Percentiles rank a stretch among this genome's conserved stretches.
Conservation (phyloP, 441 rosid species). For the Arabidopsis hybrid region DNA sequence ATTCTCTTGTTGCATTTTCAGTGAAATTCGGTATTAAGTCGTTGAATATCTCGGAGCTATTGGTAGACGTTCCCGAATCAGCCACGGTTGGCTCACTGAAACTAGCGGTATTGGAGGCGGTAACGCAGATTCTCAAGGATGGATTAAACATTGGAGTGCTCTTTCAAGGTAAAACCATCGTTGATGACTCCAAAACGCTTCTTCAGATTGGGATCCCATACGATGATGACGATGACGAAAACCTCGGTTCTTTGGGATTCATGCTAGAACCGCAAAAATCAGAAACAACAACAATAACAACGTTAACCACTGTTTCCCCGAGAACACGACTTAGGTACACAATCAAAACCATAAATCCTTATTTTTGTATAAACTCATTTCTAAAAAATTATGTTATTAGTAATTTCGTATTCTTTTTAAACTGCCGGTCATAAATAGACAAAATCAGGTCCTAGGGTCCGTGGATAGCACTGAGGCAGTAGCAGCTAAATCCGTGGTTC, state of each 20-base stretch:
- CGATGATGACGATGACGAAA: conserved; percentile 37
- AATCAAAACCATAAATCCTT: neutral
- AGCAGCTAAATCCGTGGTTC: conserved; percentile 53
- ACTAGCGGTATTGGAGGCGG: conserved; percentile 66
- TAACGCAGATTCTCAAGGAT: conserved; percentile 58
- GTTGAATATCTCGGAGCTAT: conserved; percentile 71
- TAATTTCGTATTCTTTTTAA: neutral
- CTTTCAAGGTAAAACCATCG: conserved; percentile 68
- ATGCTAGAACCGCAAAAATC: conserved; percentile 54
- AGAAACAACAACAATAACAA: conserved; percentile 7
- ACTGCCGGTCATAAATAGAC: neutral
- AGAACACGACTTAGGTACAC: conserved; percentile 26
- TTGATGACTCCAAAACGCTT: conserved; percentile 78
- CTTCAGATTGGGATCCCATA: conserved; percentile 65
- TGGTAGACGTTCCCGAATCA: conserved; percentile 71
- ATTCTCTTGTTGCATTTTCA: conserved; percentile 33
- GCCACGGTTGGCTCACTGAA: conserved; percentile 78
- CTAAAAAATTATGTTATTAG: neutral
- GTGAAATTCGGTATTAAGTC: conserved; percentile 76
- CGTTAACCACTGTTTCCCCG: neutral
- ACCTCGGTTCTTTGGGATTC: conserved; percentile 58
- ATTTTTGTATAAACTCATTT: neutral
- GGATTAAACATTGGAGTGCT: conserved; percentile 66
- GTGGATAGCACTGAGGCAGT: conserved; percentile 35
- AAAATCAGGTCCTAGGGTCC: conserved; percentile 30